Evolutionary conservation across 352 stramenopile genomes (phyloP), one percentile per base, ranked within the genome.

Genomic region (Phytophthora pini): DNA sequence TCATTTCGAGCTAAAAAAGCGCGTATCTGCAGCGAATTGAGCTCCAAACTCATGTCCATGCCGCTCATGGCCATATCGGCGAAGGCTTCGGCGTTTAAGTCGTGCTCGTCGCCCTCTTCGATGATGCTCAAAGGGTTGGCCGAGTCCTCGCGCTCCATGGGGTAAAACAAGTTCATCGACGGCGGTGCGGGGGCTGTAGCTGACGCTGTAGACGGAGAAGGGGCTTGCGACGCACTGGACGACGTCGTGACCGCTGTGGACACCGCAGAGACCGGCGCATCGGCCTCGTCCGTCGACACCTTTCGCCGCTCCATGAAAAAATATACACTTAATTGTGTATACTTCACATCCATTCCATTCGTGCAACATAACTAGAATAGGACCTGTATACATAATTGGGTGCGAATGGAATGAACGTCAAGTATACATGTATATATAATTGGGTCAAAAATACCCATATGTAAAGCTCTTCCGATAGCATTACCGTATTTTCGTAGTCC

Each of bases 41-140:
- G 75, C 64, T 89, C 83, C 68, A 88, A 72, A 59, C 56, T 76
- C 68, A 87, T 85, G 55, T 88, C 76, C 66, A 89, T 84, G 12
- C 50, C 54, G 40, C 58, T 56, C 78, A 88, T 90, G 41, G 80
- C 67, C 57, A 77, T 76, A 44, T 85, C 82, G 0, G 80, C 86
- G 55, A 92, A 86, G 47, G 84, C 83, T 13, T 87, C 77, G n/a
- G 70, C 65, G 13, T 73, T 78, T 27, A 83, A 45, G 32, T 80
- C 72, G 22, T 76, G 68, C 26, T 87, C 76, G 48, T 88, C 78
- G 47, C 68, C 65, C 15, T 79, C 78, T 39, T 82, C 76, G 54
- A 86, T 79, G 49, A 82, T 62, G 68, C 72, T 80, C 50, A 79
- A 36, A 4, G 32, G 15, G 31, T 45, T 62, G 29, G 17, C 48